Evolutionary conservation across 495 filamentous ascomycete genomes (phyloP).

Genomic region (Daldinia caldariorum): DNA sequence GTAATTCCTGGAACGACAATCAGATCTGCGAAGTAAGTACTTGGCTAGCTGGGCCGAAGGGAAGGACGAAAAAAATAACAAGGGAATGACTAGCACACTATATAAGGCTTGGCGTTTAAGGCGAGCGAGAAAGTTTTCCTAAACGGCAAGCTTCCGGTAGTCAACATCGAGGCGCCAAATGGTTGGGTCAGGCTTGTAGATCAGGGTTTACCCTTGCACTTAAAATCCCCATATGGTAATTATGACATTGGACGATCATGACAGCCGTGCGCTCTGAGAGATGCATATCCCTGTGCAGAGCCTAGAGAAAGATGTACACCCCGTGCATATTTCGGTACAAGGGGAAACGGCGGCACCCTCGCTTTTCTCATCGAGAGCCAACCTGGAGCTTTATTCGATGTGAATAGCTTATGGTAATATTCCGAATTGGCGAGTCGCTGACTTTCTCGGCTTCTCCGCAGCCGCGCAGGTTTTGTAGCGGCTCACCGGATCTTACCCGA

Average conservation of each 20-base stretch:
- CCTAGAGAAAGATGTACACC: constrained; percentile 8
- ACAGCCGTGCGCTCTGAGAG: constrained; percentile 34
- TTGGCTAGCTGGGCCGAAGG: neutral
- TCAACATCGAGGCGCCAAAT: constrained; percentile 42
- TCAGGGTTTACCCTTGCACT: constrained; percentile 39
- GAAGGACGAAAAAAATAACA: constrained; percentile 19
- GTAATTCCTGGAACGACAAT: constrained; percentile 41
- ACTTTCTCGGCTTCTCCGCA: constrained; percentile 40
- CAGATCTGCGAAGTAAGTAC: constrained; percentile 27
- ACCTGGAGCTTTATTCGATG: constrained; percentile 9
- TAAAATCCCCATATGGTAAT: constrained; percentile 42
- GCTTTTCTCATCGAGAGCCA: constrained; percentile 8
- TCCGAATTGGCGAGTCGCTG: constrained; percentile 27
- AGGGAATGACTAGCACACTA: constrained; percentile 32
- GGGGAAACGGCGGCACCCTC: constrained; percentile 6
- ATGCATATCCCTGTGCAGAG: constrained; percentile 37
- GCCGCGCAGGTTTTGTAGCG: constrained; percentile 38
- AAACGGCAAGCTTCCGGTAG: constrained; percentile 47
- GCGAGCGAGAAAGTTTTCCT: constrained; percentile 39
- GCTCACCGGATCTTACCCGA: constrained; percentile 44
- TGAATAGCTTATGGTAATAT: constrained; percentile 10
- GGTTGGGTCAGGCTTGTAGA: constrained; percentile 35
- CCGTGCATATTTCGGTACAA: constrained; percentile 14
- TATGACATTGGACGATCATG: constrained; percentile 36
- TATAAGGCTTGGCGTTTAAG: constrained; percentile 37